Base-by-base conservation (phyloP, 306 rosid species). In the Arachis stenosperma region DNA sequence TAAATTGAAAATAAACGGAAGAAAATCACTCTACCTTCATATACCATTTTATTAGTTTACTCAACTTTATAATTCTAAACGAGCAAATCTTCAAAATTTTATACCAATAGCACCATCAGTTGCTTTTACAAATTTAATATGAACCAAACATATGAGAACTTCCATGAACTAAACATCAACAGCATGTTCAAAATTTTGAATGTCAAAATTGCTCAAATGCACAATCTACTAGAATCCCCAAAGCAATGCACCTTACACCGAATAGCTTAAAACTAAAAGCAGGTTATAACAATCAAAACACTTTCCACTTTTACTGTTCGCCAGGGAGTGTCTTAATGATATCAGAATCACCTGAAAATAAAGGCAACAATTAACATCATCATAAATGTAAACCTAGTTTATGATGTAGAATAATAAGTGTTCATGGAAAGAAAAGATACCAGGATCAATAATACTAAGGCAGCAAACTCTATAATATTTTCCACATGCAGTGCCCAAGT, bases 381-480 rank as follows among this genome's bases (percentile, higher is more conserved):
- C 2, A 6, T 0, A 7, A 7, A 0, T 11, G 3, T 12, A 64
- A 68, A 50, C 29, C 15, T 1, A 63, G 8, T 1, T 59, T 6
- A 5, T 3, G 52, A 43, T 44, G 6, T 0, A 0, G 8, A 73
- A 27, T 10, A 13, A 66, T 10, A 73, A 9, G 8, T 39, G 37
- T 33, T 33, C 4, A 33, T 33, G 4, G 13, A 30, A 55, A 8
- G 2, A 47, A 3, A 2, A 57, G 2, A 7, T 85, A 91, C 97
- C 97, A 5, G 94, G 89, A 75, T 91, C 97, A 30, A 91, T 33
- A 51, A 91, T 85, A 80, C 97, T 91, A 55, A 91, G 97, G 86
- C 97, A 91, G 90, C 92, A 91, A 67, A 91, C 97, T 84, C 97
- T 88, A 86, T 30, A 91, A 50, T 86, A 91, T 62, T 88, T 91